Conservation (phyloP, 345 rosid genomes). For the Eucalyptus shirleyi region DNA sequence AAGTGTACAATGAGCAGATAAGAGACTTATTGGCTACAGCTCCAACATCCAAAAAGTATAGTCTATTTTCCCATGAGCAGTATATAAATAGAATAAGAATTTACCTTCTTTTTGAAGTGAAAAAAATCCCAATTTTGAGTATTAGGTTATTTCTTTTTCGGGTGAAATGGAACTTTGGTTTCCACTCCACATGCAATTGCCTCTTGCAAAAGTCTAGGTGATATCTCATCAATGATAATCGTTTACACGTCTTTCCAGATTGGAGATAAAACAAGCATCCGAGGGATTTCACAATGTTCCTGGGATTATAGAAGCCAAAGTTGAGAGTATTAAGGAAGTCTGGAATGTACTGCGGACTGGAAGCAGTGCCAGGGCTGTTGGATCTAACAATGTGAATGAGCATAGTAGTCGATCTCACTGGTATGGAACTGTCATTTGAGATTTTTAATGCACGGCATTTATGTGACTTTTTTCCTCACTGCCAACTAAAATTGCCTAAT, state of each 20-base stretch:
- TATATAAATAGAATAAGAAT: background rate
- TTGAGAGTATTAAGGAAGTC: constrained; percentile 56
- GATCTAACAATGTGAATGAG: constrained; percentile 94
- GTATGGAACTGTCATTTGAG: constrained; percentile 18
- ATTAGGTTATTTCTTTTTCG: background rate
- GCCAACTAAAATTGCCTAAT: background rate
- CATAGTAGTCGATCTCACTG: constrained; percentile 98
- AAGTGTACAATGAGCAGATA: constrained; percentile 96
- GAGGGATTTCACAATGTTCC: constrained; percentile 86
- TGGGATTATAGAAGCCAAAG: constrained; percentile 80
- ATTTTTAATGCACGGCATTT: background rate
- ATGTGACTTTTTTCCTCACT: background rate
- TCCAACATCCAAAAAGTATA: constrained; percentile 72
- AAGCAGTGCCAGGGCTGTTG: constrained; percentile 92
- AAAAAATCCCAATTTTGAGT: background rate
- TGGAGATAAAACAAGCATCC: constrained; percentile 86
- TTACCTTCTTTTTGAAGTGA: background rate
- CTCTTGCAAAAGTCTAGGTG: background rate
- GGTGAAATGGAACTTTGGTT: background rate
- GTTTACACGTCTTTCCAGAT: constrained; percentile 15
- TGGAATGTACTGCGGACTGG: constrained; percentile 90
- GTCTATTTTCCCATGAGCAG: background rate
- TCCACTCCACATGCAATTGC: background rate
- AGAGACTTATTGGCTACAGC: constrained; percentile 81
- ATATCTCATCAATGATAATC: background rate